Percentiles rank a stretch among this genome's conserved stretches.
These are phyloP conservation scores for Colletotrichum melonis DNA, from an alignment of 2,329 filamentous ascomycete genomes.

Conservation along the genomic window DNA sequence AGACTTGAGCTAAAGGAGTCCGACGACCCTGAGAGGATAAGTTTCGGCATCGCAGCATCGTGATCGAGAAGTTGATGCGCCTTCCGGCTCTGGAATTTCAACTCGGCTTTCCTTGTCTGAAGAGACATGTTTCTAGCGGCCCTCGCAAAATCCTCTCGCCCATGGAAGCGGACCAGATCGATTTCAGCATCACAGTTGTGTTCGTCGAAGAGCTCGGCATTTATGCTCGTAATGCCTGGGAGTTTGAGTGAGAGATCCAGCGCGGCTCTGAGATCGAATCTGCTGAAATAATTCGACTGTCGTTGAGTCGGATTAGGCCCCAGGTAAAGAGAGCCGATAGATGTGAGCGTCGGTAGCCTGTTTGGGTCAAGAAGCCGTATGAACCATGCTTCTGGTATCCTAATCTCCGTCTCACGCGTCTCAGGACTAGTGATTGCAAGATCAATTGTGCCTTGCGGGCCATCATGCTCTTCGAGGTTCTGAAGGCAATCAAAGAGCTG, in stretches of 20 bases:
- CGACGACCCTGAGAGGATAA: not conserved
- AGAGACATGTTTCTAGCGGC: not conserved
- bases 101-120: not conserved
- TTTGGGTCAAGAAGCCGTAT: not conserved
- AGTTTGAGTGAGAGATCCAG: not conserved
- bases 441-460: not conserved
- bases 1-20: slow-evolving; percentile 9
- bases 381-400: not conserved
- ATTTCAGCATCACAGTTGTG: slow-evolving; percentile 5
- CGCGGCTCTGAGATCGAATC: not conserved
- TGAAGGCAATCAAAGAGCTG: not conserved
- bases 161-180: not conserved
- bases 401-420: not conserved
- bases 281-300: not conserved
- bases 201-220: not conserved
- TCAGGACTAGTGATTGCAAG: not conserved
- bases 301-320: not conserved
- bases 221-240: not conserved
- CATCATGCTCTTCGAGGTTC: not conserved
- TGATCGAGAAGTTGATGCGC: slow-evolving; percentile 4
- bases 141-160: not conserved
- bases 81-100: not conserved
- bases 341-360: not conserved
- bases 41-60: slow-evolving; percentile 1
- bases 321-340: not conserved